A percentile compares a stretch with the other conserved stretches of the same genome.
These are phyloP conservation scores for Chaetomiaceae sp. DNA, from an alignment of 2,329 filamentous ascomycete species.

Conservation along the genomic window DNA sequence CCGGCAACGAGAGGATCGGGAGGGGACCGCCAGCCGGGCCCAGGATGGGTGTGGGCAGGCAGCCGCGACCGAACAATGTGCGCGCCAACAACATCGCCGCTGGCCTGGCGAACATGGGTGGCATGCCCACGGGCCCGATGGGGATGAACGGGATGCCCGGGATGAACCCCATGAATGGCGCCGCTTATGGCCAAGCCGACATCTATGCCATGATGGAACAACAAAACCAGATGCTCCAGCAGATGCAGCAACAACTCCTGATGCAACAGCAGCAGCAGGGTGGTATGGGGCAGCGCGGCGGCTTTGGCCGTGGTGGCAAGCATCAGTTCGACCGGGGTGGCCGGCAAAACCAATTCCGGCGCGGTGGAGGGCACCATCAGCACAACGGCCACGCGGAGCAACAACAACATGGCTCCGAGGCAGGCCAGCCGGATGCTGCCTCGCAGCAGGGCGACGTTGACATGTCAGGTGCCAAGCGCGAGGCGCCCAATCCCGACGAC, in stretches of 20 bases:
- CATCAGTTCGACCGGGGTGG: constrained; percentile 74
- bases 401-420: constrained; percentile 34
- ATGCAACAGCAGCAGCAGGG: constrained; percentile 38
- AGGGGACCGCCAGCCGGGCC: constrained; percentile 70
- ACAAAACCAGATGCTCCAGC: constrained; percentile 80
- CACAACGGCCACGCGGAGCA: constrained; percentile 34
- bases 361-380: constrained; percentile 41
- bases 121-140: constrained; percentile 34
- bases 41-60: constrained; percentile 47
- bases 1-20: constrained; percentile 69
- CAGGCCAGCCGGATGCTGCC: constrained; percentile 31
- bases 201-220: constrained; percentile 78
- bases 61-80: constrained; percentile 48
- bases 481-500: constrained; percentile 54
- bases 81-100: constrained; percentile 46
- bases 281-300: constrained; percentile 34
- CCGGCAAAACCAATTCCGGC: constrained; percentile 49
- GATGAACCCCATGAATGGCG: constrained; percentile 32
- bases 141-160: constrained; percentile 35
- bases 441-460: constrained; percentile 54
- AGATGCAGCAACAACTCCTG: constrained; percentile 61
- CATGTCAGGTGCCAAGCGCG: constrained; percentile 50
- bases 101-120: constrained; percentile 44
- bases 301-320: constrained; percentile 44
- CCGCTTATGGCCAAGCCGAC: constrained; percentile 40